Percentiles rank a stretch among this genome's conserved stretches.
Evolutionary conservation across 2,329 filamentous ascomycete species (phyloP).

Genomic region (Trichoderma sp.): DNA sequence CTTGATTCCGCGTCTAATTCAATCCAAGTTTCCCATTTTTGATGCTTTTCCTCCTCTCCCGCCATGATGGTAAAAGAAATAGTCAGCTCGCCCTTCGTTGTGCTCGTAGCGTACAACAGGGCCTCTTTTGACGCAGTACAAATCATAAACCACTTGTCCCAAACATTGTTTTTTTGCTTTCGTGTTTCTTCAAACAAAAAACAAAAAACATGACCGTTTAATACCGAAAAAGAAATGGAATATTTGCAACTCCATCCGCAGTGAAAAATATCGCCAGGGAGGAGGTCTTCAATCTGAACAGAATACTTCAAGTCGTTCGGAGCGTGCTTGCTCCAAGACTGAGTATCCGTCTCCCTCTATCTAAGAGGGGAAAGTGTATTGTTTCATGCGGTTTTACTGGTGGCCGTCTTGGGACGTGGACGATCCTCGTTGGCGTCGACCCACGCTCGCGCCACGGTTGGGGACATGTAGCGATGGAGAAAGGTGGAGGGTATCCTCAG

Average conservation of each 20-base stretch:
- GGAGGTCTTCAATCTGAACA: background rate
- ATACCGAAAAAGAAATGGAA: background rate
- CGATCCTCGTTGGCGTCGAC: constrained; percentile 59
- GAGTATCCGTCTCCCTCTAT: background rate
- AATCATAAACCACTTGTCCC: background rate
- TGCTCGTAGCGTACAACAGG: constrained; percentile 5
- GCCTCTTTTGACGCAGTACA: constrained; percentile 36
- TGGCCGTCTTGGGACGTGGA: constrained; percentile 62
- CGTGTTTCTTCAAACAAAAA: background rate
- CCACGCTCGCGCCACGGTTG: constrained; percentile 22
- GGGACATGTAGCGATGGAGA: constrained; percentile 19
- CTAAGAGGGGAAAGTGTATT: background rate
- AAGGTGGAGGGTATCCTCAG: constrained; percentile 23
- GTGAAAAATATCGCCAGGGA: background rate
- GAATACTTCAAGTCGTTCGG: constrained; percentile 79
- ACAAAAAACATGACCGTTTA: background rate
- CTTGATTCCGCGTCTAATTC: background rate
- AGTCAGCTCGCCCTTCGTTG: background rate
- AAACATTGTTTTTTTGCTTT: background rate
- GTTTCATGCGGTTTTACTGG: background rate
- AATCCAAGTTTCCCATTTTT: background rate
- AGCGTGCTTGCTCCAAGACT: background rate
- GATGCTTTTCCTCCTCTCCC: constrained; percentile 12
- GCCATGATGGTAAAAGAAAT: background rate
- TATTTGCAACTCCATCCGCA: background rate